These are phyloP conservation scores for Colletotrichum shisoi DNA, from an alignment of 2,329 filamentous ascomycete genomes.

Conservation along the genomic window DNA sequence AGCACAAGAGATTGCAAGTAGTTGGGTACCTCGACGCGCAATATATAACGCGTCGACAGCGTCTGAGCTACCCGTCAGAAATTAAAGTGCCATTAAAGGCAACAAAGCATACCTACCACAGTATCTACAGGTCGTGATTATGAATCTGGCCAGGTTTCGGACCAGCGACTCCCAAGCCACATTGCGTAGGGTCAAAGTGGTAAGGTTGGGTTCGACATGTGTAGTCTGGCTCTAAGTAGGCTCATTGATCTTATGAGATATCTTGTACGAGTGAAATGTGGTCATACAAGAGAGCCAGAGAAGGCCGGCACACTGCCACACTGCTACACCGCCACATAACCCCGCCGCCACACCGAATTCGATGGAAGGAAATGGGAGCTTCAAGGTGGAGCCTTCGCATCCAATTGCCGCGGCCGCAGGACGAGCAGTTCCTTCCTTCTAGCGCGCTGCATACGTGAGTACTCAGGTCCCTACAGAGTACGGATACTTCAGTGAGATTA, in stretches of 20 bases:
- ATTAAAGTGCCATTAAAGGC: neutral
- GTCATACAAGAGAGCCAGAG: neutral
- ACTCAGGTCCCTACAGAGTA: neutral
- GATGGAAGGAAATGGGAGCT: conserved; percentile 27
- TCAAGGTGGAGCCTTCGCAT: conserved; percentile 17
- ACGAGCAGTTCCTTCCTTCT: too few relatives aligned
- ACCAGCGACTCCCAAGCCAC: neutral
- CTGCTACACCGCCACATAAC: neutral
- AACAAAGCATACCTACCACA: too few relatives aligned
- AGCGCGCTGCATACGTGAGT: too few relatives aligned
- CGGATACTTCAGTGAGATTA: conserved; percentile 15
- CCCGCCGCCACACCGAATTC: conserved; percentile 34
- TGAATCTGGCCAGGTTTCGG: neutral
- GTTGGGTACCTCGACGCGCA: too few relatives aligned
- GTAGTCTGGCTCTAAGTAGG: neutral
- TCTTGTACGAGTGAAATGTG: neutral
- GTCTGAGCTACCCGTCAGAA: neutral
- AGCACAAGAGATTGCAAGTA: neutral
- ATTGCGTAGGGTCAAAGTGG: neutral
- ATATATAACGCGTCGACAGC: neutral
- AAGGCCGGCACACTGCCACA: too few relatives aligned
- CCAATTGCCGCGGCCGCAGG: conserved; percentile 6
- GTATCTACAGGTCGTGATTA: neutral
- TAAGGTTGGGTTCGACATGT: neutral
- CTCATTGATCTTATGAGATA: neutral